Evolutionary conservation across 2,329 filamentous ascomycete species (phyloP), one percentile per base, ranked within the genome.

Genomic region (Hypomyces perniciosus): DNA sequence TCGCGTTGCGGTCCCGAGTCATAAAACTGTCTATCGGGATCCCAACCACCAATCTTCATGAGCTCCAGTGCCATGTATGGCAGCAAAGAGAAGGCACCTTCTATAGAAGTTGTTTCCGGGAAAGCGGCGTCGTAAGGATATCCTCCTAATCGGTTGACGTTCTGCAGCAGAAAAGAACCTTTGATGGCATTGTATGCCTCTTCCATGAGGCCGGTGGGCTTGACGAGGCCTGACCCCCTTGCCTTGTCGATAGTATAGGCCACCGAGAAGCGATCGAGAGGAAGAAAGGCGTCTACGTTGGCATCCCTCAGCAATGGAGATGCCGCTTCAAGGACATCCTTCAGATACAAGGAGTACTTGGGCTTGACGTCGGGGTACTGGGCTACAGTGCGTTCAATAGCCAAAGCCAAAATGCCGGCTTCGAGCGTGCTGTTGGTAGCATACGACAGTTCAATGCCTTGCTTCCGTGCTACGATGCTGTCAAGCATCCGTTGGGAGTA

Each of bases 21-120:
- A 20, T 20, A 20, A 20, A 20, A 20, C 20, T 20, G 20, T 20
- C 20, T 20, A 20, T 20, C 20, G 20, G 20, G 20, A 20, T 20
- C 20, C 20, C 20, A 20, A 20, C 20, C 20, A 20, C 20, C 20
- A 20, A 20, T 20, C 31, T 48, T 38, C 51, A 62, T 62, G 44
- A 59, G 59, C 47, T 35, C 13, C 39, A 51, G 7, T 54, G 60
- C 58, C 56, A 57, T 59, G 56, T 74, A 79, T 0, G 75, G 71
- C 6, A 69, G 65, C 8, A 74, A 64, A 0, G 73, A 76, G 65
- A 71, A 78, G 69, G 78, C 75, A 52, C 76, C 76, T 54, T 80
- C 77, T 4, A 78, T 64, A 55, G 78, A 80, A 57, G 72, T 75
- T 69, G 75, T 75, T 48, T 78, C 65, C 1, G 74, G 74, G 54